phyloP scores from a whole-genome alignment of 257 asterid species.

The Voacanga thouarsii region DNA sequence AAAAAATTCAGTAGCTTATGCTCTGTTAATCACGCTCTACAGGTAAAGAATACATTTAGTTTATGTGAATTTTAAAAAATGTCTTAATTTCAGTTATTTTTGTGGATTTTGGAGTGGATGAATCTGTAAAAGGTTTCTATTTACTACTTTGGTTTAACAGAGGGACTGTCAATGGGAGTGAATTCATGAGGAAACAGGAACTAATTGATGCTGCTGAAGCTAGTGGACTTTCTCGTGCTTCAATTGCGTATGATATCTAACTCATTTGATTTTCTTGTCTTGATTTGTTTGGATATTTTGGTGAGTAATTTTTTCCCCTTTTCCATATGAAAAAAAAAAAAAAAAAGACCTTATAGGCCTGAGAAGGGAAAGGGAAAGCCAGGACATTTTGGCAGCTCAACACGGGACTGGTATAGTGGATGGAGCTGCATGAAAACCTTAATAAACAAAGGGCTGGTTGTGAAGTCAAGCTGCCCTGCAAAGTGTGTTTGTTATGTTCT shows the following conservation, averaged over 20 bases:
- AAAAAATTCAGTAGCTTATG: slow-evolving; percentile 92
- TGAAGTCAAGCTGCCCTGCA: slow-evolving; percentile 93
- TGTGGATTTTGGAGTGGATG: not conserved
- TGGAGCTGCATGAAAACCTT: slow-evolving; percentile 95
- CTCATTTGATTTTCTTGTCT: slow-evolving; percentile 1
- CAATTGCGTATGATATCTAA: slow-evolving; percentile 52
- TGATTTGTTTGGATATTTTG: not conserved
- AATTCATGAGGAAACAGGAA: slow-evolving; percentile 80
- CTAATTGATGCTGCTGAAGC: slow-evolving; percentile 86
- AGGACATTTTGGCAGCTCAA: slow-evolving; percentile 75
- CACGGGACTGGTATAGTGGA: slow-evolving; percentile 92
- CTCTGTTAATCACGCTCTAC: slow-evolving; percentile 76
- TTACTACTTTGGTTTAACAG: slow-evolving; percentile 29
- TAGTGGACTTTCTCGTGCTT: slow-evolving; percentile 89
- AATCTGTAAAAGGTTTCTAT: not conserved
- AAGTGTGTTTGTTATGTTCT: slow-evolving; percentile 48
- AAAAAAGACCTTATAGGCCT: slow-evolving; percentile 45
- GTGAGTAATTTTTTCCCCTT: not conserved
- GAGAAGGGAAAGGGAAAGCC: slow-evolving; percentile 81
- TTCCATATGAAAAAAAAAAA: not conserved
- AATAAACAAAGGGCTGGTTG: slow-evolving; percentile 79
- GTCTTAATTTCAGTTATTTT: not conserved
- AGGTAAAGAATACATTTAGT: slow-evolving; percentile 39
- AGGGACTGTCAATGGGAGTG: slow-evolving; percentile 52
- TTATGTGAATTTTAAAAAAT: not conserved